These are phyloP conservation scores for Arachnomyces sp. DNA, from an alignment of 2,329 filamentous ascomycete genomes.

Conservation along the genomic window DNA sequence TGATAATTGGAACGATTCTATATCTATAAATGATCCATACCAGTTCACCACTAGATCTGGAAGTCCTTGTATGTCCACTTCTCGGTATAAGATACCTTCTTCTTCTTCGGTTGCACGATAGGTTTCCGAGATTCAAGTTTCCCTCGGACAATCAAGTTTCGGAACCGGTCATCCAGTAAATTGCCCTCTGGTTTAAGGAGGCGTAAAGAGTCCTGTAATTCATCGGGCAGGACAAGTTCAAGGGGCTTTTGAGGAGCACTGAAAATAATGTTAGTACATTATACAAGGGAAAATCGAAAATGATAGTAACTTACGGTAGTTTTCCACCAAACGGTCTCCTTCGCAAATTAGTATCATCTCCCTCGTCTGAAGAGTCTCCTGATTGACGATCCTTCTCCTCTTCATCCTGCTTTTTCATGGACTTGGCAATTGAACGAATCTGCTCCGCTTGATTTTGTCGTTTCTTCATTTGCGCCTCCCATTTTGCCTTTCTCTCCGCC, in stretches of 20 bases:
- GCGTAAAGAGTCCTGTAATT: constrained; percentile 74
- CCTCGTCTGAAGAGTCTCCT: constrained; percentile 40
- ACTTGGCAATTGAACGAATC: constrained; percentile 60
- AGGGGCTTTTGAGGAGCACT: constrained; percentile 64
- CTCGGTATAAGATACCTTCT: constrained; percentile 74
- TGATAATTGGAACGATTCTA: not conserved
- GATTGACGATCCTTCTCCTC: constrained; percentile 32
- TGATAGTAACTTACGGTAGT: constrained; percentile 30
- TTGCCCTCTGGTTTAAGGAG: constrained; percentile 93
- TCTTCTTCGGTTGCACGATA: constrained; percentile 73
- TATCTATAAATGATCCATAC: constrained; percentile 10
- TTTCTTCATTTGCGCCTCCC: constrained; percentile 67
- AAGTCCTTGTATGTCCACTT: constrained; percentile 99
- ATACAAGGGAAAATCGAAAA: not conserved
- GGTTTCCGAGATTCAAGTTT: constrained; percentile 79
- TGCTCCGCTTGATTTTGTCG: constrained; percentile 64
- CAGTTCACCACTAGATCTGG: constrained; percentile 37
- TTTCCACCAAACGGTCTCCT: constrained; percentile 66
- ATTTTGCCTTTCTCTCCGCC: constrained; percentile 67
- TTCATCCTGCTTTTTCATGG: constrained; percentile 42
- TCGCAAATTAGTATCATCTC: constrained; percentile 58
- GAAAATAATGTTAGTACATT: constrained; percentile 3
- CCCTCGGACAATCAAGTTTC: constrained; percentile 78
- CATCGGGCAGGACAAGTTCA: constrained; percentile 72
- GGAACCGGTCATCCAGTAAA: constrained; percentile 81